Evolutionary conservation across 75 land plant genomes (phyloP), one percentile per base, ranked within the genome.

Genomic region (Pseudotsuga menziesii): DNA sequence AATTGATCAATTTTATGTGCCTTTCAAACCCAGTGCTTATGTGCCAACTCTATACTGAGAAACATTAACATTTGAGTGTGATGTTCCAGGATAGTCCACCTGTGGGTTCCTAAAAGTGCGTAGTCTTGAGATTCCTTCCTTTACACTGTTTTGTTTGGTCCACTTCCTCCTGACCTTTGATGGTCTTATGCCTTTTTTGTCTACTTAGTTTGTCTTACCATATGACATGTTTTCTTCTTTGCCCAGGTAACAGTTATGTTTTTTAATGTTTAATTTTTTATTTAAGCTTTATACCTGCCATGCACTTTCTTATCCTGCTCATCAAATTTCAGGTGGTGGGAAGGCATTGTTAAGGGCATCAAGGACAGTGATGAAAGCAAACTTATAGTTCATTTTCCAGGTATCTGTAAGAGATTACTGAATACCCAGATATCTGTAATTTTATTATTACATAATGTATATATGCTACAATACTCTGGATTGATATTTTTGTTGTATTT

Each of bases 281-380:
- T 23, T 20, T 36, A 57, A 26, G 66, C 23, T 19, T 56, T 70
- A 27, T 20, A 4, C 71, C 39, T 54, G 41, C 27, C 27, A 13
- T 27, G 32, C 8, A 39, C 23, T n/a, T 41, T 12, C 52, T 41
- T 39, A 17, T n/a, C 23, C 4, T 22, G n/a, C 9, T 67, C 23
- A 25, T 72, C n/a, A 56, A 41, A 41, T 79, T 72, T 57, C 93
- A 97, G 99, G 84, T 96, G 99, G 99, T 77, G 92, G 85, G 95
- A 92, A 87, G 99, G 95, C 15, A 69, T 89, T 66, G 78, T 97
- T 26, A 79, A 75, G 32, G 89, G 82, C 41, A 82, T 82, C 75
- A 81, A 73, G 55, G 80, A 84, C 20, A 87, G 85, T 23, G 99
- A 95, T 88, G 89, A 83, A 56, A 86, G 88, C 70, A 79, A 83